Evolutionary conservation across 2,329 filamentous ascomycete species (phyloP).

Genomic region (Fusarium anguioides): DNA sequence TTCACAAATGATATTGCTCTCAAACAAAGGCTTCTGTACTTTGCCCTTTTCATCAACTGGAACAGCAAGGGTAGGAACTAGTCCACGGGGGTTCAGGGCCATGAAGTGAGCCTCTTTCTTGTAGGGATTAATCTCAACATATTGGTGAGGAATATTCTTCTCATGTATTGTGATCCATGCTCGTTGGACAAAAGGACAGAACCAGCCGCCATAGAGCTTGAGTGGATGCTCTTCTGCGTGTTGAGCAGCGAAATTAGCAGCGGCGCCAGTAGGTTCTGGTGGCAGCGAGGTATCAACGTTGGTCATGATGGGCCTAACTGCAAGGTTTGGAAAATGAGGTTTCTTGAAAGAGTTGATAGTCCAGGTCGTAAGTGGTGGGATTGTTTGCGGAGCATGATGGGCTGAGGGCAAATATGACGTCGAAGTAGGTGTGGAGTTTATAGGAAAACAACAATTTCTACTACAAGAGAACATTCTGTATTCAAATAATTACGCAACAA

Average conservation of each 20-base stretch:
- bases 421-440: conserved; percentile 27
- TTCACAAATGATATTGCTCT: conserved; percentile 78
- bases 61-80: conserved; percentile 76
- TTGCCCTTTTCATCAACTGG: conserved; percentile 48
- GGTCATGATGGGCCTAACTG: conserved; percentile 49
- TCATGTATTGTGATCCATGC: conserved; percentile 79
- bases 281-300: conserved; percentile 62
- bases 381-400: not conserved
- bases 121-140: conserved; percentile 83
- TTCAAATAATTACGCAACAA: not conserved
- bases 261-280: conserved; percentile 60
- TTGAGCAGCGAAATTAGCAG: conserved; percentile 58
- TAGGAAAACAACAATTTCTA: not conserved
- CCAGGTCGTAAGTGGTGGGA: not conserved
- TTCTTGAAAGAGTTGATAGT: not conserved
- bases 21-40: conserved; percentile 71
- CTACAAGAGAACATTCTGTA: not conserved
- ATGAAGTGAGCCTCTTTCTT: conserved; percentile 76
- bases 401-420: conserved; percentile 30
- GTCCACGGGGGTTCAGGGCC: conserved; percentile 77
- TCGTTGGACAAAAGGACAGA: conserved; percentile 77
- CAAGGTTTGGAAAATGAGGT: not conserved
- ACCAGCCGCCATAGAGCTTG: conserved; percentile 80
- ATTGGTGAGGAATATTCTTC: conserved; percentile 79
- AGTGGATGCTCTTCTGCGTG: conserved; percentile 62